phyloP scores from a whole-genome alignment of 371 early-diverging fungal species.

The Mucor indicus region DNA sequence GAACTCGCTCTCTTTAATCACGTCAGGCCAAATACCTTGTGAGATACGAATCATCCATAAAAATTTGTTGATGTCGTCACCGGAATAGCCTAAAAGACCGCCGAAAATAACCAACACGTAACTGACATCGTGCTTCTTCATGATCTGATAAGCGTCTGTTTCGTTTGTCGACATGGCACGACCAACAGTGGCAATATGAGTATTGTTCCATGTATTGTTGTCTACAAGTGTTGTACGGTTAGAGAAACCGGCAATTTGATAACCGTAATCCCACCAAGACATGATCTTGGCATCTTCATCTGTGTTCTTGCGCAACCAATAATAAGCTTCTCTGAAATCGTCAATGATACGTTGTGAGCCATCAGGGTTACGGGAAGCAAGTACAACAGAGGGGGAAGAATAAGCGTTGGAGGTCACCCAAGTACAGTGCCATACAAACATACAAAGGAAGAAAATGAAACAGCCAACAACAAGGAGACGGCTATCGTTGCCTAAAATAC shows the following conservation, averaged over 20 bases:
- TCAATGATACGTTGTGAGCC: conserved; percentile 95
- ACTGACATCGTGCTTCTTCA: conserved; percentile 91
- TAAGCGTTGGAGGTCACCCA: conserved; percentile 98
- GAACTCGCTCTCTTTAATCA: conserved; percentile 84
- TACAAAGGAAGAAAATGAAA: conserved; percentile 62
- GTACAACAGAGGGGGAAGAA: conserved; percentile 98
- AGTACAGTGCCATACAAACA: conserved; percentile 96
- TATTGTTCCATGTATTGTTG: conserved; percentile 99
- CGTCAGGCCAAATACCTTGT: conserved; percentile 93
- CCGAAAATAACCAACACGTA: conserved; percentile 97
- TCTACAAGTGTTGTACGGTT: conserved; percentile 96
- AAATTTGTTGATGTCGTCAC: conserved; percentile 99
- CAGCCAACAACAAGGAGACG: conserved; percentile 52
- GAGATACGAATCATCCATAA: conserved; percentile 99
- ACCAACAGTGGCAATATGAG: conserved; percentile 99
- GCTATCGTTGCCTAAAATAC: conserved; percentile 42
- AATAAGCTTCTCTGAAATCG: conserved; percentile 99
- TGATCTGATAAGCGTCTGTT: conserved; percentile 86
- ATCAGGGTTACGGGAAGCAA: conserved; percentile 83
- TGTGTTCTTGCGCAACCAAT: conserved; percentile 98
- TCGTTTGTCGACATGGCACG: conserved; percentile 91
- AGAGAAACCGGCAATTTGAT: conserved; percentile 99
- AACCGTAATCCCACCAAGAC: conserved; percentile 99
- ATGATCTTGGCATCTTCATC: conserved; percentile 90
- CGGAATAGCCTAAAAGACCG: conserved; percentile 93